Evolutionary conservation across 2,329 filamentous ascomycete genomes (phyloP).

Genomic region (Pseudocercospora musae): DNA sequence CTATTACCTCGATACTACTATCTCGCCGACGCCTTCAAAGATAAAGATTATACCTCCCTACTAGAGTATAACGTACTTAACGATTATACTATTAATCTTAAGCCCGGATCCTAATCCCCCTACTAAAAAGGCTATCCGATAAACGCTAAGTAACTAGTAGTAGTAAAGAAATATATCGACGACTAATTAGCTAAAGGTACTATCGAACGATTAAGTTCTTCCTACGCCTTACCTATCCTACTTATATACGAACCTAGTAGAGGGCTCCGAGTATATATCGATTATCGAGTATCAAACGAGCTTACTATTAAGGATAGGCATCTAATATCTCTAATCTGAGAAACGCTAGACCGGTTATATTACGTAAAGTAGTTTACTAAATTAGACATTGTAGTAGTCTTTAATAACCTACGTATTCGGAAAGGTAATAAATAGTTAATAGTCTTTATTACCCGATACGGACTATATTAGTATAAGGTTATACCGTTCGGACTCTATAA

Average conservation of each 20-base stretch:
- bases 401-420: not conserved
- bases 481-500: not conserved
- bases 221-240: constrained; percentile 10
- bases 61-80: not conserved
- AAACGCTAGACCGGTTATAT: too few species aligned
- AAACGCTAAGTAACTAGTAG: not conserved
- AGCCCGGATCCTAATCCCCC: not conserved
- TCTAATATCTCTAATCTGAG: not conserved
- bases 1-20: not conserved
- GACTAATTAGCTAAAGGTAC: not conserved
- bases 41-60: not conserved
- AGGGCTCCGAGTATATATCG: constrained; percentile 27
- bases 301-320: constrained; percentile 33
- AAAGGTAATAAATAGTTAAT: not conserved
- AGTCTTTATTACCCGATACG: not conserved
- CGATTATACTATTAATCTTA: not conserved
- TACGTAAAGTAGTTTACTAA: not conserved
- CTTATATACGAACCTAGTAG: constrained; percentile 22
- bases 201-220: not conserved
- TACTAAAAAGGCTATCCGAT: not conserved
- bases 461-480: not conserved
- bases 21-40: not conserved
- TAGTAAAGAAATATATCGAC: not conserved
- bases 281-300: constrained; percentile 34
- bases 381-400: not conserved